phyloP scores from a whole-genome alignment of 495 filamentous ascomycete genomes.

The Aspergillus sclerotioniger region DNA sequence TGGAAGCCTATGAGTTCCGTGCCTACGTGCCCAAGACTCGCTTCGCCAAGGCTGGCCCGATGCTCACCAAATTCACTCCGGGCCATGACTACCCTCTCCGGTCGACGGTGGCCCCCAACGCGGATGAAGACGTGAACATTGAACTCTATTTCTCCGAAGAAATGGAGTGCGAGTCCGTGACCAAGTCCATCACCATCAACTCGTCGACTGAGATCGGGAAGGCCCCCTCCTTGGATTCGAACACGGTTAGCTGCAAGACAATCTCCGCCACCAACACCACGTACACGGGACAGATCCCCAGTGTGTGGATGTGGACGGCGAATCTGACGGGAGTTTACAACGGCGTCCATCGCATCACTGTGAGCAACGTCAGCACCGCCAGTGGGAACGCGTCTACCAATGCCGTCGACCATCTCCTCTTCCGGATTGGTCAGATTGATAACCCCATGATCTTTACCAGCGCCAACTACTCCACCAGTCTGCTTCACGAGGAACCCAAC shows the following conservation, averaged over 20 bases:
- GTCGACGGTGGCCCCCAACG: conserved; percentile 44
- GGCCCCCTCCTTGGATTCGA: conserved; percentile 34
- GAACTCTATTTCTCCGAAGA: conserved; percentile 56
- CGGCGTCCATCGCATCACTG: conserved; percentile 59
- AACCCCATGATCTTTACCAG: conserved; percentile 60
- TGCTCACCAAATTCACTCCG: conserved; percentile 63
- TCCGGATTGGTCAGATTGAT: conserved; percentile 54
- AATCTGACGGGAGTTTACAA: conserved; percentile 57
- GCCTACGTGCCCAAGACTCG: conserved; percentile 55
- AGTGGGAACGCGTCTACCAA: conserved; percentile 40
- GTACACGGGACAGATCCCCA: conserved; percentile 49
- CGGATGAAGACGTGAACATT: conserved; percentile 45
- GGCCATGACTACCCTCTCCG: conserved; percentile 60
- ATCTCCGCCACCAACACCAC: conserved; percentile 21
- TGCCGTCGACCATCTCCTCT: conserved; percentile 53
- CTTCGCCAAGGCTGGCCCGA: conserved; percentile 52
- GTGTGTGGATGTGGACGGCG: conserved; percentile 50
- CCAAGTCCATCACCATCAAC: conserved; percentile 45
- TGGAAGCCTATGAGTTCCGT: conserved; percentile 59
- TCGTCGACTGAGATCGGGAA: conserved; percentile 49
- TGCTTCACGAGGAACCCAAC: conserved; percentile 42
- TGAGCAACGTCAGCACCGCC: conserved; percentile 51
- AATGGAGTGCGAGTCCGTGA: conserved; percentile 61
- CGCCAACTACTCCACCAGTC: conserved; percentile 57
- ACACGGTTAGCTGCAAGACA: conserved; percentile 43